Conservation (phyloP, 306 rosid genomes). For the Urtica urens region DNA sequence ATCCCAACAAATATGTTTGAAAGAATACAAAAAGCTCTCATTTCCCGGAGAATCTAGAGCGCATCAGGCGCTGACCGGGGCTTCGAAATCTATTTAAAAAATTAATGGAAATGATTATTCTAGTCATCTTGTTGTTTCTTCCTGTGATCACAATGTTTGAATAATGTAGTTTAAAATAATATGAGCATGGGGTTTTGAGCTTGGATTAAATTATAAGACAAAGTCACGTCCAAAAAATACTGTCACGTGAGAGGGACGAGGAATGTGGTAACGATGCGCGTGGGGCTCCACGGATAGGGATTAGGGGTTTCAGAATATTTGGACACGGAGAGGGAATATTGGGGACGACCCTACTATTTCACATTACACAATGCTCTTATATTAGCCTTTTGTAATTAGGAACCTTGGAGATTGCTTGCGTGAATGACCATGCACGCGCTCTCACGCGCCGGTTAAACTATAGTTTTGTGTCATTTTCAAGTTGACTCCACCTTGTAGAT, state of each 20-base stretch:
- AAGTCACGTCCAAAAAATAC: slow-evolving; percentile 42
- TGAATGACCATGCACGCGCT: too few species aligned
- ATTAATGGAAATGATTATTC: slow-evolving; percentile 16
- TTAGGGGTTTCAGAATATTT: slow-evolving; percentile 31
- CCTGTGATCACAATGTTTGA: slow-evolving; percentile 23
- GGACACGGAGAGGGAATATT: slow-evolving; percentile 96
- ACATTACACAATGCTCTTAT: slow-evolving; percentile 44
- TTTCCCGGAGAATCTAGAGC: slow-evolving; percentile 99
- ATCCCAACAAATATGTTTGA: not conserved
- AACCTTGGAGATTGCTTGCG: too few species aligned
- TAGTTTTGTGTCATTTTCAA: too few species aligned
- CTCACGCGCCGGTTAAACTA: too few species aligned
- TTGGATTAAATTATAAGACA: slow-evolving; percentile 33
- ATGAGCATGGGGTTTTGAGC: slow-evolving; percentile 33
- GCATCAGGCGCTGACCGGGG: slow-evolving; percentile 99
- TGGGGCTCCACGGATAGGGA: slow-evolving; percentile 35
- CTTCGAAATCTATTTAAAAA: slow-evolving; percentile 52
- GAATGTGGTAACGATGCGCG: slow-evolving; percentile 39
- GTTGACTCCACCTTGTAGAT: too few species aligned
- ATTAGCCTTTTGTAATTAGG: too few species aligned
- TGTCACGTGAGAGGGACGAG: slow-evolving; percentile 71
- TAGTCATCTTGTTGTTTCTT: slow-evolving; percentile 39
- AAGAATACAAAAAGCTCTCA: slow-evolving; percentile 18
- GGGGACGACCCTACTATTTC: slow-evolving; percentile 28
- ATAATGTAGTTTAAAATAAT: slow-evolving; percentile 2